Evolutionary conservation across 805 yeast genomes (phyloP).

Genomic region (Ogataea nonfermentans): DNA sequence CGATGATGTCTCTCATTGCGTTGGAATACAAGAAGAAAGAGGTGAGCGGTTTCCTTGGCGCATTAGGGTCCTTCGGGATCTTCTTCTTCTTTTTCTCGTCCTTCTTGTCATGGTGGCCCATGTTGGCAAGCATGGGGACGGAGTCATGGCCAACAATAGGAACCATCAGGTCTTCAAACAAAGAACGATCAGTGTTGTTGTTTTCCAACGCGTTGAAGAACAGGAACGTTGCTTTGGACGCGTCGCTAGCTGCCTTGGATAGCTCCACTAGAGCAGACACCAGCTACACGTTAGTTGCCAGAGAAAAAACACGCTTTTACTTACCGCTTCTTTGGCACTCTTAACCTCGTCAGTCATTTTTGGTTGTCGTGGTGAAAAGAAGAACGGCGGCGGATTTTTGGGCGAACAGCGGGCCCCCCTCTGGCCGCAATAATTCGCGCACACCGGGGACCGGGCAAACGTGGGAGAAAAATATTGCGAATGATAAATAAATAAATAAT

Average conservation of each 20-base stretch:
- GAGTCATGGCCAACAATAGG: conserved; percentile 32
- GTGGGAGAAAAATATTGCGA: conserved; percentile 1
- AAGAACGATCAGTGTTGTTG: conserved; percentile 36
- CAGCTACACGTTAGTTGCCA: conserved; percentile 41
- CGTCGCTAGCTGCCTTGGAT: conserved; percentile 82
- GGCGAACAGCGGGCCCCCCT: conserved; percentile 8
- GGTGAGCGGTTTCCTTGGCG: conserved; percentile 93
- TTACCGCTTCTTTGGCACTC: conserved; percentile 32
- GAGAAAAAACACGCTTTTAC: conserved; percentile 9
- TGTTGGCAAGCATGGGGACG: conserved; percentile 16
- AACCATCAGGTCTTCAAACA: conserved; percentile 26
- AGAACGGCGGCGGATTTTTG: conserved; percentile 12
- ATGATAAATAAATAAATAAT: conserved; percentile 3
- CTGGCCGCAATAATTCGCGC: conserved; percentile 11
- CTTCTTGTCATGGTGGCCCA: conserved; percentile 37
- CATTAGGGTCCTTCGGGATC: conserved; percentile 74
- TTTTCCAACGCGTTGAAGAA: conserved; percentile 61
- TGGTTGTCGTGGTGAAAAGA: conserved; percentile 13
- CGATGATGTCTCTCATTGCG: conserved; percentile 66
- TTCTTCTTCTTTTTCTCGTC: conserved; percentile 49
- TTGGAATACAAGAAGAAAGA: conserved; percentile 79
- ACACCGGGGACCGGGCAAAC: conserved; percentile 12
- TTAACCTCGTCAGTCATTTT: conserved; percentile 29
- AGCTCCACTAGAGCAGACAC: conserved; percentile 80
- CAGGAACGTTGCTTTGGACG: conserved; percentile 75